These are phyloP conservation scores for Solanum etuberosum DNA, from an alignment of 257 asterid species.

Conservation along the genomic window DNA sequence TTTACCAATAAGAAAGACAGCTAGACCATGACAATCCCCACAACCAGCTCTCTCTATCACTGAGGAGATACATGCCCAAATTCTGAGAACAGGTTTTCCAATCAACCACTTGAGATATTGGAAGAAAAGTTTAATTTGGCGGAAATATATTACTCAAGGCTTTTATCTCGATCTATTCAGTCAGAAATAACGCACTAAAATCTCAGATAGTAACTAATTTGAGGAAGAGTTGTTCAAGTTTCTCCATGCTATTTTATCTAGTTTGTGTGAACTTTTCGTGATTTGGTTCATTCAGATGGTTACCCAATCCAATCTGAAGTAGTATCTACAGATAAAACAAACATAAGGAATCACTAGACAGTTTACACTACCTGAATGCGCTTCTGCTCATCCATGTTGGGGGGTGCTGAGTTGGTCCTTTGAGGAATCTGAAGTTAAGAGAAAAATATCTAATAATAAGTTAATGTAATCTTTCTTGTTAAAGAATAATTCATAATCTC, in stretches of 20 bases:
- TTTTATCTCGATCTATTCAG: neutral
- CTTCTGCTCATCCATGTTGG: conserved; percentile 7
- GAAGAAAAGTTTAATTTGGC: neutral
- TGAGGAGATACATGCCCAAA: neutral
- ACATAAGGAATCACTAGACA: neutral
- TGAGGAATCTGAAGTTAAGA: conserved; percentile 1
- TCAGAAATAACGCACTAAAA: neutral
- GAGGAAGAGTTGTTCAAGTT: neutral
- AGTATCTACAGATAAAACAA: neutral
- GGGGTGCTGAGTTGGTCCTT: conserved; percentile 8
- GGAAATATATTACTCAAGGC: neutral
- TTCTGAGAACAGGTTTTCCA: neutral
- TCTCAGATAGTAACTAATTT: neutral
- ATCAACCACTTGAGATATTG: neutral
- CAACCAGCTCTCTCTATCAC: neutral
- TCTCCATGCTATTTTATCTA: neutral
- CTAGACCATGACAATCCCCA: neutral
- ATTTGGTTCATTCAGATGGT: neutral
- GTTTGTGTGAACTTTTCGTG: neutral
- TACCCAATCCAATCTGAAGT: neutral
- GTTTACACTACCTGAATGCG: neutral
- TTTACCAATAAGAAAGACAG: neutral
- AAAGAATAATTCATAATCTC: neutral
- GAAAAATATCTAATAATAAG: neutral
- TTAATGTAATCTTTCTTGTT: neutral